Base-by-base conservation (phyloP, 305 asterid species). In the Ajuga reptans region DNA sequence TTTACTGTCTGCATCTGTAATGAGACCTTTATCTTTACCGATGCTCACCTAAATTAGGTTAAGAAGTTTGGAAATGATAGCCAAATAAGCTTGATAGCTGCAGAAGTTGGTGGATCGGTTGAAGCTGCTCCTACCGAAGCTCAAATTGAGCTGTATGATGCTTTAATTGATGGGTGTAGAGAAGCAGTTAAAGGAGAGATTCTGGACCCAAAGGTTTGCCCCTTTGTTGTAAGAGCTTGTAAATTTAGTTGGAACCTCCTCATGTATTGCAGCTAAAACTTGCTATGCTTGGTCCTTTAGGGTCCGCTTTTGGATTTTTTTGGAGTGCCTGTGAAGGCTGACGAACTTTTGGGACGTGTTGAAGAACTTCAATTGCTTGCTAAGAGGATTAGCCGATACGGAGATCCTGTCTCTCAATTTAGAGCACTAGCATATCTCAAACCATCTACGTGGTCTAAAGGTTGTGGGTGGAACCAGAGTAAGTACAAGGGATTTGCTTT, bases 401-500 rank as follows among this genome's bases (percentile, higher is more conserved):
- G 80, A 62, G 96, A 91, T 79, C 99, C 99, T 51, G 34, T 95
- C 37, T 80, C 89, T 60, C 99, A 95, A 78, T 95, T 91, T 79
- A 81, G 94, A 80, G 87, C 96, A 39, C 83, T 95, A 68, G 84
- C 87, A 66, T 91, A 81, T 80, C 96, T 89, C 68, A 95, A 89
- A 77, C 97, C 97, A 67, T 89, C 98, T 62, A 85, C 98, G 0
- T 95, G 99, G 99, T 92, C 99, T 61, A 95, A 91, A 82, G 99
- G 99, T 45, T 95, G 99, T 88, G 98, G 99, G 74, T 95, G 99
- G 99, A 95, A 91, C 75, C 99, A 88, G 81, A 95, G 99, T 95
- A 87, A 85, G 97, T 86, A 36, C 70, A 36, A 4, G 6, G 36
- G 15, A 53, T 45, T 55, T 24, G 49, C 39, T 69, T 69, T 60